A percentile compares a stretch with the other conserved stretches of the same genome.
These are phyloP conservation scores for Aspergillus awamori DNA, from an alignment of 2,329 filamentous ascomycete species.

Conservation along the genomic window DNA sequence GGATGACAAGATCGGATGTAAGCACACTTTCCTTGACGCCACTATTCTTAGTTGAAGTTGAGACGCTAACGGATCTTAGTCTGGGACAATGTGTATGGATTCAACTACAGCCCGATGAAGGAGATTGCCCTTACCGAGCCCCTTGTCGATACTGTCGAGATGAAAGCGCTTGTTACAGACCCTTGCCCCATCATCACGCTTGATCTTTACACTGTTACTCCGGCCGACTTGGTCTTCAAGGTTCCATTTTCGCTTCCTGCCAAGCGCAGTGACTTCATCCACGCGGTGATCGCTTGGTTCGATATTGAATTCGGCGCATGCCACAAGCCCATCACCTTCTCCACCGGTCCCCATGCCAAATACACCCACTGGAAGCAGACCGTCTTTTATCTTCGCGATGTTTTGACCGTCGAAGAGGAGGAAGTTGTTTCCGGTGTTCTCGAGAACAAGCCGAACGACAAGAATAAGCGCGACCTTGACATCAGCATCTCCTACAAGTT, in stretches of 20 bases:
- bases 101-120: constrained; percentile 94
- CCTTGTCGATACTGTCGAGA: constrained; percentile 94
- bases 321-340: constrained; percentile 97
- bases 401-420: constrained; percentile 85
- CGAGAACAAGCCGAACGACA: constrained; percentile 83
- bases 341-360: constrained; percentile 95
- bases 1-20: constrained; percentile 99
- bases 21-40: constrained; percentile 43
- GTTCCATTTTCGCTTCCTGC: constrained; percentile 74
- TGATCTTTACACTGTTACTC: constrained; percentile 88
- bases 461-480: constrained; percentile 94
- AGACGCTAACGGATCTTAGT: constrained; percentile 60
- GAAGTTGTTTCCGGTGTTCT: constrained; percentile 76
- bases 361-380: constrained; percentile 99
- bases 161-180: constrained; percentile 96
- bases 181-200: constrained; percentile 81
- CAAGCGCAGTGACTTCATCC: constrained; percentile 90
- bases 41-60: background rate
- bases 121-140: constrained; percentile 91
- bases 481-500: constrained; percentile 84
- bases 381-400: constrained; percentile 94
- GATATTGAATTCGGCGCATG: constrained; percentile 98
- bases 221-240: constrained; percentile 80
- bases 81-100: constrained; percentile 99
- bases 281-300: constrained; percentile 97